Evolutionary conservation across 441 rosid species (phyloP).

Genomic region (California macrophylla): DNA sequence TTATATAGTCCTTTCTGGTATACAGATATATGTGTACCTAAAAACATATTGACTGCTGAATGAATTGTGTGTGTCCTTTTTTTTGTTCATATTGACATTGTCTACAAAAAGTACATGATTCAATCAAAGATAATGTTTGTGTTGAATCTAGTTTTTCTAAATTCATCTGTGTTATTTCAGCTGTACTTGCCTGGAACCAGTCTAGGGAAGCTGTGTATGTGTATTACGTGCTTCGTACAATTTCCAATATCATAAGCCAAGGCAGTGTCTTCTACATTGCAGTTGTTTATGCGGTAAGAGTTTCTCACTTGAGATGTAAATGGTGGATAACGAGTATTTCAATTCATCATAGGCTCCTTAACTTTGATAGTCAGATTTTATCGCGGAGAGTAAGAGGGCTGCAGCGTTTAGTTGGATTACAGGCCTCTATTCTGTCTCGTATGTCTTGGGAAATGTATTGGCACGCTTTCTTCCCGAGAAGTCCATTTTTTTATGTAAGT

Average conservation of each 20-base stretch:
- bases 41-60: too few relatives aligned
- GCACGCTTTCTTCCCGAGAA: conserved; percentile 44
- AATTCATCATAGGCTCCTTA: conserved; percentile 9
- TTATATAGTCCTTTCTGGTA: neutral
- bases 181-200: conserved; percentile 37
- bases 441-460: conserved; percentile 40
- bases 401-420: conserved; percentile 50
- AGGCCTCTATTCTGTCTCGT: conserved; percentile 42
- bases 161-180: conserved; percentile 21
- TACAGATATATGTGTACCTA: neutral
- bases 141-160: neutral
- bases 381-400: conserved; percentile 33
- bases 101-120: neutral
- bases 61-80: neutral
- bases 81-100: neutral
- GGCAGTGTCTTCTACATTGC: conserved; percentile 55
- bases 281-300: conserved; percentile 47
- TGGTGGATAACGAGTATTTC: neutral
- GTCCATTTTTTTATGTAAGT: conserved; percentile 37
- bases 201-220: conserved; percentile 37
- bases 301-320: neutral
- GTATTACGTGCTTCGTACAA: conserved; percentile 43
- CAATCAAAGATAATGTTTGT: neutral
- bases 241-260: conserved; percentile 47
- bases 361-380: conserved; percentile 38